Evolutionary conservation across 2,329 filamentous ascomycete species (phyloP).

Genomic region (Fusarium albosuccineum): DNA sequence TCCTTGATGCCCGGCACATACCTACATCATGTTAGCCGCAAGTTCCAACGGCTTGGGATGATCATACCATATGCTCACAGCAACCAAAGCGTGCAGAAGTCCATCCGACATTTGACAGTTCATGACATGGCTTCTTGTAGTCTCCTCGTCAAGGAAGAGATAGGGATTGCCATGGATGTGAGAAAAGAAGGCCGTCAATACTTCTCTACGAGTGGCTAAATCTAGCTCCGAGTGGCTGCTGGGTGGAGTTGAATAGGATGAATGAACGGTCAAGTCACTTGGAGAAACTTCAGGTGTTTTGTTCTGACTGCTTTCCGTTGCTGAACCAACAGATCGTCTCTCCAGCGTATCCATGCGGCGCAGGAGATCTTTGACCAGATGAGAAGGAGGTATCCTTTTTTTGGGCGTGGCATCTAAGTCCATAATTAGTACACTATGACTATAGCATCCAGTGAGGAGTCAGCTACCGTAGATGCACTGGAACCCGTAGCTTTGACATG

Average conservation of each 20-base stretch:
- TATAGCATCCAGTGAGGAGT: too few relatives aligned
- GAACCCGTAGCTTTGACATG: slow-evolving; percentile 23
- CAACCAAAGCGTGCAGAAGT: slow-evolving; percentile 21
- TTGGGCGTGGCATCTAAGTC: slow-evolving; percentile 24
- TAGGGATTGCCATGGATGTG: slow-evolving; percentile 28
- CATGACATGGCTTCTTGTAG: slow-evolving; percentile 10
- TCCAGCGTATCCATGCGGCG: slow-evolving; percentile 27
- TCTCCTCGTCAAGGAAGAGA: slow-evolving; percentile 24
- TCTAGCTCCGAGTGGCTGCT: not conserved
- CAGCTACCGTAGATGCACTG: slow-evolving; percentile 26
- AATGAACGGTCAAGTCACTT: not conserved
- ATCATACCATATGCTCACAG: slow-evolving; percentile 12
- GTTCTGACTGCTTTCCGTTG: not conserved
- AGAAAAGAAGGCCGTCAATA: slow-evolving; percentile 21
- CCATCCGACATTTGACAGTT: slow-evolving; percentile 7
- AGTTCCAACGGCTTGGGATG: not conserved
- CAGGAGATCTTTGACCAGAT: slow-evolving; percentile 21
- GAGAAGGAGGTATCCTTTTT: slow-evolving; percentile 18
- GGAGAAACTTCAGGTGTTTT: not conserved
- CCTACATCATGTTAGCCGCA: not conserved
- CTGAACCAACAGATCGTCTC: slow-evolving; percentile 6
- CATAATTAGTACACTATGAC: not conserved
- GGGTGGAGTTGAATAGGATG: not conserved
- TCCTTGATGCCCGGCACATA: not conserved
- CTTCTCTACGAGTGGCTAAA: slow-evolving; percentile 12